Conservation (phyloP, 73 alveolate genomes). For the Loxodes magnus region DNA sequence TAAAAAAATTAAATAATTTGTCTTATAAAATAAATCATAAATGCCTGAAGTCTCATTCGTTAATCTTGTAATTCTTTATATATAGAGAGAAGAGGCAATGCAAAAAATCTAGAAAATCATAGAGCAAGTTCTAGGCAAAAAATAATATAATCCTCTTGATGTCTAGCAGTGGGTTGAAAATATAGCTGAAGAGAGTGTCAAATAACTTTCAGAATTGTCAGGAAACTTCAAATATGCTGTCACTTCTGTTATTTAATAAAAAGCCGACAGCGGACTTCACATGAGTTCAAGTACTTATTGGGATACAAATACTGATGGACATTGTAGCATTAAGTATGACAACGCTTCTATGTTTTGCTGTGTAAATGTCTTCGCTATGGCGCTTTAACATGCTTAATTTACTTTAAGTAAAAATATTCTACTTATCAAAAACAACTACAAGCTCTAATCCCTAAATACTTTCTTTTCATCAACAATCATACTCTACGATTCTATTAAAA, state of each 20-base stretch:
- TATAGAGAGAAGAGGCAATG: conserved; percentile 43
- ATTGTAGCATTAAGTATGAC: conserved; percentile 44
- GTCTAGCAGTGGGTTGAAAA: conserved; percentile 57
- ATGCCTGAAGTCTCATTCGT: too few relatives aligned
- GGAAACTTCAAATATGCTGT: conserved; percentile 45
- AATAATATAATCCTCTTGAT: conserved; percentile 45
- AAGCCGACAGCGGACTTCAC: conserved; percentile 48
- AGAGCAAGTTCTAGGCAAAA: conserved; percentile 31
- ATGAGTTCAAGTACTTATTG: conserved; percentile 49
- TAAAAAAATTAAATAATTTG: too few relatives aligned
- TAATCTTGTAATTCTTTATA: too few relatives aligned
- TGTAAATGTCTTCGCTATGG: conserved; percentile 44
- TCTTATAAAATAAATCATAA: too few relatives aligned
- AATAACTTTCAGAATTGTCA: conserved; percentile 32
- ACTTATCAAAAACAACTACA: too few relatives aligned
- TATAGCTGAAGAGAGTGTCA: conserved; percentile 53
- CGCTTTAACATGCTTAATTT: too few relatives aligned
- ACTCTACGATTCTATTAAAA: too few relatives aligned
- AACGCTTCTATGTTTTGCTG: conserved; percentile 42
- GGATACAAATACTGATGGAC: conserved; percentile 52
- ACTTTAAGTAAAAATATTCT: too few relatives aligned
- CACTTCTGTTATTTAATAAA: conserved; percentile 36
- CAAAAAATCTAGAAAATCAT: conserved; percentile 21
- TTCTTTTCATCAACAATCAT: too few relatives aligned
- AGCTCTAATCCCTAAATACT: too few relatives aligned